Percentiles rank a stretch among this genome's conserved stretches.
Evolutionary conservation across 352 stramenopile species (phyloP).

Genomic region (Globisporangium rhizosaccharum): DNA sequence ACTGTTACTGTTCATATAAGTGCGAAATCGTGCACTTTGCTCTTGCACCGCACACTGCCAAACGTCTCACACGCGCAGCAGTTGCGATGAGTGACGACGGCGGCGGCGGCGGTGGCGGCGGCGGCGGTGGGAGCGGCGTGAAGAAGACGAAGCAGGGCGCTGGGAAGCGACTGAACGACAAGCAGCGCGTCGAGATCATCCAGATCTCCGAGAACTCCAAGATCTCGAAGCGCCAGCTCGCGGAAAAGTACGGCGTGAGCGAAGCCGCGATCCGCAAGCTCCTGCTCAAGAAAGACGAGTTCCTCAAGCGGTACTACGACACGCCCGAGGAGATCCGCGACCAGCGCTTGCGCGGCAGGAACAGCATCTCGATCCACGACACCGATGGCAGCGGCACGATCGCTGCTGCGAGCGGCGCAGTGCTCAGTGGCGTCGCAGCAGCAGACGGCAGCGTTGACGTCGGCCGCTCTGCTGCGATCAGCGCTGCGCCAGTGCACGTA

Average conservation of each 20-base stretch:
- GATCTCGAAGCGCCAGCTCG: conserved; percentile 73
- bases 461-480: background rate
- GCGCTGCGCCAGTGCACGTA: conserved; percentile 6
- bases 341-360: conserved; percentile 65
- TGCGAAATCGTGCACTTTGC: too few species aligned
- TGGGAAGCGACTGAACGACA: conserved; percentile 75
- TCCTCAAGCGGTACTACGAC: conserved; percentile 76
- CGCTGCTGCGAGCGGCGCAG: background rate
- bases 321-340: conserved; percentile 71
- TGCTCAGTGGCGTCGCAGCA: background rate
- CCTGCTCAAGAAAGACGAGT: conserved; percentile 76
- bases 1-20: too few species aligned
- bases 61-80: background rate
- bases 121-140: conserved; percentile 15
- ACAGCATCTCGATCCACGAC: conserved; percentile 10
- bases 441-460: background rate
- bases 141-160: conserved; percentile 67
- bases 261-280: conserved; percentile 79
- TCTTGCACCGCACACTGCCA: too few species aligned
- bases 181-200: conserved; percentile 81
- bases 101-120: background rate
- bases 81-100: conserved; percentile 18
- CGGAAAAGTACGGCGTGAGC: conserved; percentile 72
- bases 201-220: conserved; percentile 74
- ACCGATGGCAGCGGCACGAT: background rate